phyloP scores from a whole-genome alignment of 176 grass and related monocot genomes.

The Phyllostachys edulis region DNA sequence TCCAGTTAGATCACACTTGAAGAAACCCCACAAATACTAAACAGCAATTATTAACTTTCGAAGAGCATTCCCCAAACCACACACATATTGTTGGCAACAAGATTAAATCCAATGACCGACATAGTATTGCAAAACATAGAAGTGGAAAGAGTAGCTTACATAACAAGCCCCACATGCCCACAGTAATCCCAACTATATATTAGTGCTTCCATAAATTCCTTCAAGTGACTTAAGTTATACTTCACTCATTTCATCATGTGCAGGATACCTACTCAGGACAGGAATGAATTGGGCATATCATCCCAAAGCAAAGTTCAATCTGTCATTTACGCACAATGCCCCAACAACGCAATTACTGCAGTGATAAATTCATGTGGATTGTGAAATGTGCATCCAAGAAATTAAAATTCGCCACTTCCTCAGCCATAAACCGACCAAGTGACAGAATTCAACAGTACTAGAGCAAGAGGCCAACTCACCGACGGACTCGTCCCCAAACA shows the following conservation, averaged over 20 bases:
- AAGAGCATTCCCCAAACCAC: not conserved
- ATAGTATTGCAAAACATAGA: constrained; percentile 4
- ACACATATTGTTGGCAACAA: constrained; percentile 11
- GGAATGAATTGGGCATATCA: not conserved
- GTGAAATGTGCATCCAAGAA: not conserved
- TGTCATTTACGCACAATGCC: not conserved
- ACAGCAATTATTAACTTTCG: not conserved
- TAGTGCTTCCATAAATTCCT: not conserved
- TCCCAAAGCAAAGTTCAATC: not conserved
- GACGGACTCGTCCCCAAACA: constrained; percentile 83
- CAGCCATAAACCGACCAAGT: not conserved
- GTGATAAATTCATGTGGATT: constrained; percentile 16
- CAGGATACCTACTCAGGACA: not conserved
- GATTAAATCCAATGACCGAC: not conserved
- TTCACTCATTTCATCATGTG: not conserved
- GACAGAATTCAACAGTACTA: not conserved
- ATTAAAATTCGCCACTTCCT: not conserved
- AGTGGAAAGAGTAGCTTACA: not conserved
- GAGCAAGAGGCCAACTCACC: constrained; percentile 52
- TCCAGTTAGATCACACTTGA: not conserved
- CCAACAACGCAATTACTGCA: not conserved
- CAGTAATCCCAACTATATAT: not conserved
- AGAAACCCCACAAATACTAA: not conserved
- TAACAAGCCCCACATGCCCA: not conserved
- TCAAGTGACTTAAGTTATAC: not conserved